A percentile compares a stretch with the other conserved stretches of the same genome.
Evolutionary conservation across 2,329 filamentous ascomycete species (phyloP).

Genomic region (Alternaria dauci): DNA sequence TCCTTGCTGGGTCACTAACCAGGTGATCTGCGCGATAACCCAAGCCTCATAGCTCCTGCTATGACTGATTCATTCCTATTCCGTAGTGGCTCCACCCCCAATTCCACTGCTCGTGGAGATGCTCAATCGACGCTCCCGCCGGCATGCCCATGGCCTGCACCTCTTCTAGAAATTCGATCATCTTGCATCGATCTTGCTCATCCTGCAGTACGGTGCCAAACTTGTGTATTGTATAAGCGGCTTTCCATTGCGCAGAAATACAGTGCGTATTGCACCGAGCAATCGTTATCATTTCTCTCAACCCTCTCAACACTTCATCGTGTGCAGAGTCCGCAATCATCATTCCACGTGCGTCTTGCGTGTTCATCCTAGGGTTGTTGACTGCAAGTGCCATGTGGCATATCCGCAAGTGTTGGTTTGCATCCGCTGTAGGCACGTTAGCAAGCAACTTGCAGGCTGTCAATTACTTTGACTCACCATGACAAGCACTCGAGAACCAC

Average conservation of each 20-base stretch:
- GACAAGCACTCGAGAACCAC: constrained; percentile 24
- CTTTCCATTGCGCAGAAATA: constrained; percentile 17
- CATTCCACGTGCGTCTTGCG: neutral
- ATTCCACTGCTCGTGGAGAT: constrained; percentile 23
- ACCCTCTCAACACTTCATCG: constrained; percentile 11
- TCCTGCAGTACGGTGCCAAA: constrained; percentile 20
- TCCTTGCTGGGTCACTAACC: constrained; percentile 30
- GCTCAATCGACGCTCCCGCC: constrained; percentile 18
- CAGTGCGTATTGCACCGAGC: constrained; percentile 26
- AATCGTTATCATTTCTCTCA: constrained; percentile 29
- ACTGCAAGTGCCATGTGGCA: constrained; percentile 23
- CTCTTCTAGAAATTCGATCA: constrained; percentile 31
- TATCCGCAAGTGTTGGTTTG: constrained; percentile 28
- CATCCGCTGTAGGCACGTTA: constrained; percentile 21
- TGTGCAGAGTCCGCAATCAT: neutral
- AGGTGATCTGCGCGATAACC: constrained; percentile 15
- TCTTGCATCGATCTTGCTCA: constrained; percentile 17
- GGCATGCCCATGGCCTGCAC: constrained; percentile 25
- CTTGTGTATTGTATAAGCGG: constrained; percentile 24
- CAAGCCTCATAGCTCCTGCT: neutral
- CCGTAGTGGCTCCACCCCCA: constrained; percentile 8
- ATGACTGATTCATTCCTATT: constrained; percentile 2
- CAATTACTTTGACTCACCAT: constrained; percentile 21
- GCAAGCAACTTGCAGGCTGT: neutral
- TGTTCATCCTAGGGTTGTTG: constrained; percentile 6